Evolutionary conservation across 805 yeast species (phyloP), one percentile per base, ranked within the genome.

Genomic region (Henningerozyma blattae): DNA sequence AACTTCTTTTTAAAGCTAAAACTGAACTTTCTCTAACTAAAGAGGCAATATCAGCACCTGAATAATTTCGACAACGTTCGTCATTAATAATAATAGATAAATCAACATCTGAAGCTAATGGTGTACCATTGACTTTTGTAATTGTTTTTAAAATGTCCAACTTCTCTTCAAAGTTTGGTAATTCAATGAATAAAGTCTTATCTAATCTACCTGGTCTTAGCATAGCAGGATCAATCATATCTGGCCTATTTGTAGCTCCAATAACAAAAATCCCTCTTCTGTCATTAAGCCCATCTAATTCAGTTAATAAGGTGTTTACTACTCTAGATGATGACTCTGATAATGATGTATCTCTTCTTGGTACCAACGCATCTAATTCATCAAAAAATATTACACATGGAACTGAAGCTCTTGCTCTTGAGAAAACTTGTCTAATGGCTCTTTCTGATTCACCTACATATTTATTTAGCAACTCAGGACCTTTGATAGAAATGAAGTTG

Each of bases 211-310:
- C 98, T 0, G 97, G 97, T 53, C 98, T 72, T 30, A 91, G 61
- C 97, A 89, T 91, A 0, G 98, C 98, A 3, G 95, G 86, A 58
- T 89, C 98, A 43, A 89, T 91, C 84, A 89, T 89, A 54, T 89
- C 98, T 0, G 97, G 97, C 54, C 98, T 71, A 49, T 89, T 89
- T 0, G 98, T 89, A 2, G 98, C 98, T 19, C 95, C 97, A 44
- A 89, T 74, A 4, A 89, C 97, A 56, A 81, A 91, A 2, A 89
- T 84, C 2, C 97, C 97, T 39, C 79, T 73, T 46, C 97, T 67
- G 45, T 89, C 95, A 46, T 85, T 87, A 36, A 89, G 67, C 1
- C 98, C 98, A 59, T 91, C 98, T 26, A 91, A 66, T 53, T 91
- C 98, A 0, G 98, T 91, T 44, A 91, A 70, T 24, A 91, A 62